Evolutionary conservation across 2,329 filamentous ascomycete genomes (phyloP).

Genomic region (Raffaelea deltoideospora): DNA sequence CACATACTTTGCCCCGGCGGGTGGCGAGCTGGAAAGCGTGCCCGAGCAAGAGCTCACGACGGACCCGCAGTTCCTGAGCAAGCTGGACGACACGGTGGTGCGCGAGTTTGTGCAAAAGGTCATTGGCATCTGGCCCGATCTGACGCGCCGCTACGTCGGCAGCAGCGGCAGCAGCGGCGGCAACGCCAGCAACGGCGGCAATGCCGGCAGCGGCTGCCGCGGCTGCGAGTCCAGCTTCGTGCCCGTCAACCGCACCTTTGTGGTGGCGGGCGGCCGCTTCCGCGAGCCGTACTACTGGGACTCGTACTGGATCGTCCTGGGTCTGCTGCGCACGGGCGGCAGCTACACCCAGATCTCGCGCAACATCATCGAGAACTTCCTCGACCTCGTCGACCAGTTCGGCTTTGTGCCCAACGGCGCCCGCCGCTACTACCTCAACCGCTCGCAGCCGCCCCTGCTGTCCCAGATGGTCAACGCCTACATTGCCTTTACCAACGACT

Average conservation of each 20-base stretch:
- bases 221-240: conserved; percentile 51
- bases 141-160: conserved; percentile 44
- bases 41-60: conserved; percentile 34
- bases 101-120: conserved; percentile 47
- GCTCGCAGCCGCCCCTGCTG: conserved; percentile 51
- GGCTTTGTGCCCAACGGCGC: conserved; percentile 56
- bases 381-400: conserved; percentile 48
- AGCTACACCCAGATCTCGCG: conserved; percentile 46
- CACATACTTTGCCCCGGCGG: conserved; percentile 48
- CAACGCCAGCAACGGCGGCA: conserved; percentile 41
- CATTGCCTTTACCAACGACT: conserved; percentile 49
- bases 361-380: conserved; percentile 56
- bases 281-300: conserved; percentile 60
- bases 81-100: conserved; percentile 41
- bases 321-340: conserved; percentile 48
- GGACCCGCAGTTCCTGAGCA: conserved; percentile 40
- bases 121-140: conserved; percentile 54
- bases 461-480: conserved; percentile 52
- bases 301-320: conserved; percentile 53
- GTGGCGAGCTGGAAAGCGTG: conserved; percentile 44
- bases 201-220: conserved; percentile 27
- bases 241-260: conserved; percentile 50
- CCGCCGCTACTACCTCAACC: conserved; percentile 49
- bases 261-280: conserved; percentile 58
- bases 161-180: conserved; percentile 26